Conservation (phyloP, 148 eudicot genomes). For the Pharnaceum exiguum region DNA sequence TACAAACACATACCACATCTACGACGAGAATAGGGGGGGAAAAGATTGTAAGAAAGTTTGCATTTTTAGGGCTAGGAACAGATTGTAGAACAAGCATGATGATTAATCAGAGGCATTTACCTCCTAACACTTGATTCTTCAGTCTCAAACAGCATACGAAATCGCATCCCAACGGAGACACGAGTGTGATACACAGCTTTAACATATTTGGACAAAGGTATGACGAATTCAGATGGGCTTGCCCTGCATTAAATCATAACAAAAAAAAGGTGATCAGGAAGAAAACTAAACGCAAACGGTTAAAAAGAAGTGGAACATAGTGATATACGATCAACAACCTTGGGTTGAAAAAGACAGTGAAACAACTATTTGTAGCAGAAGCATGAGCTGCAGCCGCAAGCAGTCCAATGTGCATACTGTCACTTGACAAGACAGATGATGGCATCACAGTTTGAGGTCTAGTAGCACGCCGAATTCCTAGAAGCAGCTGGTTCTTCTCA, state of each 20-base stretch:
- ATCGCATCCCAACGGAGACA: slow-evolving; percentile 98
- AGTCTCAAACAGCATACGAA: slow-evolving; percentile 98
- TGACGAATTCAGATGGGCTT: slow-evolving; percentile 93
- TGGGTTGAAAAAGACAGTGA: slow-evolving; percentile 88
- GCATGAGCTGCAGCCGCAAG: slow-evolving; percentile 99
- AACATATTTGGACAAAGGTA: slow-evolving; percentile 81
- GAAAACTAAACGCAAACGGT: not conserved
- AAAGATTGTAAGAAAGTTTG: not conserved
- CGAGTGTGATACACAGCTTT: slow-evolving; percentile 97
- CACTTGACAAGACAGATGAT: slow-evolving; percentile 95
- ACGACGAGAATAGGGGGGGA: not conserved
- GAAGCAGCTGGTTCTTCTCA: slow-evolving; percentile 90
- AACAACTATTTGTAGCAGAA: slow-evolving; percentile 96
- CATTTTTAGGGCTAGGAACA: no score
- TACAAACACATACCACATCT: not conserved
- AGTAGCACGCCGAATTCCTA: slow-evolving; percentile 93
- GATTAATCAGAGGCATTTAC: slow-evolving; percentile 36
- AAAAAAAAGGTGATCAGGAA: not conserved
- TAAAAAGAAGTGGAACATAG: not conserved
- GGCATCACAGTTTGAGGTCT: slow-evolving; percentile 99
- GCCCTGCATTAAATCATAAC: slow-evolving; percentile 51
- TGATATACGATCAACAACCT: slow-evolving; percentile 37
- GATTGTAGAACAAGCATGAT: no score
- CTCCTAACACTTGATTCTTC: slow-evolving; percentile 99
- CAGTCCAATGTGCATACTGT: slow-evolving; percentile 99